phyloP scores from a whole-genome alignment of 768 basidiomycete genomes.

The Rhodotorula diobovata region DNA sequence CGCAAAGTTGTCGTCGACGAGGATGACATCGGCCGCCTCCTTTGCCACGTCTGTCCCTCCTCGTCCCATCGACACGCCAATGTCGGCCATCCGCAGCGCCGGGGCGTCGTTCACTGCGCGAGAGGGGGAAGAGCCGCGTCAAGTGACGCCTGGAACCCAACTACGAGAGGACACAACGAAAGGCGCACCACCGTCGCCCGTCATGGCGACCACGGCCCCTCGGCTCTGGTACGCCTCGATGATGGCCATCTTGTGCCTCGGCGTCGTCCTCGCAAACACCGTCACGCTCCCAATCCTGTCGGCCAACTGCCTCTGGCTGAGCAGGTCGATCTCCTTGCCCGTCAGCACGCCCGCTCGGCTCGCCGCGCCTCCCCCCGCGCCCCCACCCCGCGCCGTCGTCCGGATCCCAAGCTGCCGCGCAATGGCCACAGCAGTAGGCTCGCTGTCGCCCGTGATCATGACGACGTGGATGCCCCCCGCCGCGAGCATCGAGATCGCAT shows the following conservation, averaged over 20 bases:
- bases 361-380: conserved; percentile 6
- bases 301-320: conserved; percentile 72
- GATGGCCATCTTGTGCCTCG: conserved; percentile 96
- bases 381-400: no score
- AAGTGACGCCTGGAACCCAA: not conserved
- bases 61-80: conserved; percentile 96
- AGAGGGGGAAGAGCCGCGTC: not conserved
- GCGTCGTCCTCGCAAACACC: conserved; percentile 93
- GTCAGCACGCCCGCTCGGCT: conserved; percentile 57
- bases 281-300: conserved; percentile 75
- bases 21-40: conserved; percentile 93
- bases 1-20: conserved; percentile 94
- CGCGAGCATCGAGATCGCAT: conserved; percentile 75
- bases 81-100: conserved; percentile 94
- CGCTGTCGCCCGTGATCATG: conserved; percentile 96
- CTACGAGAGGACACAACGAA: not conserved
- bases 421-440: conserved; percentile 82
- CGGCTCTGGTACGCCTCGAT: conserved; percentile 86
- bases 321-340: conserved; percentile 75
- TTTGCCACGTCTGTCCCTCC: conserved; percentile 98
- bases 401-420: conserved; percentile 77
- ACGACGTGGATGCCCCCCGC: conserved; percentile 88
- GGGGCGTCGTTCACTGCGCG: conserved; percentile 84
- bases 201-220: conserved; percentile 92
- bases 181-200: conserved; percentile 80